phyloP scores from a whole-genome alignment of 2,329 filamentous ascomycete genomes.

The Stagonosporopsis tanaceti region DNA sequence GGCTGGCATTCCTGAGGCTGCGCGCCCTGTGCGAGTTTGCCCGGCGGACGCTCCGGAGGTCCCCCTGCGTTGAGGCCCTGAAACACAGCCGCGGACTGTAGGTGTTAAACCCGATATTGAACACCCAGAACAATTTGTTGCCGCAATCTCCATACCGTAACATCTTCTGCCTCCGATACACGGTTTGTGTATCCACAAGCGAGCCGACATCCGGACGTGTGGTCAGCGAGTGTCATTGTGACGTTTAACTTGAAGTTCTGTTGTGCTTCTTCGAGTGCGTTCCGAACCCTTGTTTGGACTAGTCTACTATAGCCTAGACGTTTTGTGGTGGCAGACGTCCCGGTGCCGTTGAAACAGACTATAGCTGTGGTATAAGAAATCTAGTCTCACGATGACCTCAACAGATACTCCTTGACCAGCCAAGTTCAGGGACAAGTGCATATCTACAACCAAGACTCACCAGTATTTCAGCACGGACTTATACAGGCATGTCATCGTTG shows the following conservation, averaged over 20 bases:
- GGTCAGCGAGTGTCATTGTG: neutral
- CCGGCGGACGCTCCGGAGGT: neutral
- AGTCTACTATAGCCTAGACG: neutral
- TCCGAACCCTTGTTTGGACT: constrained; percentile 16
- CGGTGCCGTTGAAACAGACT: constrained; percentile 35
- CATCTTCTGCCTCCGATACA: neutral
- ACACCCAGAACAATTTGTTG: constrained; percentile 3
- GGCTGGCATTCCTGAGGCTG: neutral
- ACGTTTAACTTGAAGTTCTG: neutral
- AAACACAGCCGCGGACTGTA: neutral
- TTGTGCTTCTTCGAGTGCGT: constrained; percentile 4
- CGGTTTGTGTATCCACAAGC: constrained; percentile 1
- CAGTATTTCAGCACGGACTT: neutral
- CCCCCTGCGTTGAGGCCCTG: neutral
- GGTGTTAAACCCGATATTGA: neutral
- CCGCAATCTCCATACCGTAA: neutral
- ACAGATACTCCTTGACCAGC: neutral
- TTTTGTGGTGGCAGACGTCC: constrained; percentile 17
- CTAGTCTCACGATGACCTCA: constrained; percentile 20
- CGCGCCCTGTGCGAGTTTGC: neutral
- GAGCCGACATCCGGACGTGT: constrained; percentile 1
- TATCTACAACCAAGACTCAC: neutral
- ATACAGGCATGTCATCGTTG: neutral
- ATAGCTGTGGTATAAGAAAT: constrained; percentile 23
- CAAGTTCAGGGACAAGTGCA: neutral